phyloP scores from a whole-genome alignment of 352 stramenopile species.

The Plasmopara halstedii region DNA sequence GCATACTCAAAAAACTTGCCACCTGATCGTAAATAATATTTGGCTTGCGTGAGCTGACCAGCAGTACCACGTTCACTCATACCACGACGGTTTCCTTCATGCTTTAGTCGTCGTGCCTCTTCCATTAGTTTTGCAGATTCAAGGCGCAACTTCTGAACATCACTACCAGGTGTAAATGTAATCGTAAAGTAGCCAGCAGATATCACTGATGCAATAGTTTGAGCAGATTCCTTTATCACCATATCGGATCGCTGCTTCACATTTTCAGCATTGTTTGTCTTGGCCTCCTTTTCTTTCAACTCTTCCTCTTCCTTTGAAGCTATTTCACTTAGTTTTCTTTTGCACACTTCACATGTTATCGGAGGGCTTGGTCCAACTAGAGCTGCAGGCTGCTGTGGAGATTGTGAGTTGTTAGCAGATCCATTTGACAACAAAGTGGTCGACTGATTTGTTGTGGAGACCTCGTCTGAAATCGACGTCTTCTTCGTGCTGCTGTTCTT shows the following conservation, averaged over 20 bases:
- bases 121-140: slow-evolving; percentile 52
- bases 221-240: slow-evolving; percentile 20
- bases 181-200: slow-evolving; percentile 42
- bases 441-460: slow-evolving; percentile 11
- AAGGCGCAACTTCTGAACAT: slow-evolving; percentile 44
- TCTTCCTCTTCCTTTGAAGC: slow-evolving; percentile 18
- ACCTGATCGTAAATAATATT: slow-evolving; percentile 68
- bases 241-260: slow-evolving; percentile 21
- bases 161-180: slow-evolving; percentile 25
- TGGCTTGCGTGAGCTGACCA: slow-evolving; percentile 53
- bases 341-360: slow-evolving; percentile 48
- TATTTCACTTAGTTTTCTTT: slow-evolving; percentile 49
- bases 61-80: slow-evolving; percentile 26
- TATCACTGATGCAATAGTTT: background rate
- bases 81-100: slow-evolving; percentile 68
- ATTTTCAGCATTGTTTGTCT: slow-evolving; percentile 33
- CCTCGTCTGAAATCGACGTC: slow-evolving; percentile 8
- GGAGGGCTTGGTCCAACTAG: slow-evolving; percentile 22
- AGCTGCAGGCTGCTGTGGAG: slow-evolving; percentile 8
- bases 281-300: slow-evolving; percentile 27
- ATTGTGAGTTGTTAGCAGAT: slow-evolving; percentile 11
- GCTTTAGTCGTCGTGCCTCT: slow-evolving; percentile 66
- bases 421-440: slow-evolving; percentile 12
- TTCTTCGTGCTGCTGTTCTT: slow-evolving; percentile 20
- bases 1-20: slow-evolving; percentile 82